A percentile compares a stretch with the other conserved stretches of the same genome.
Conservation (phyloP, 495 filamentous ascomycete species). For the Trichoderma gamsii region DNA sequence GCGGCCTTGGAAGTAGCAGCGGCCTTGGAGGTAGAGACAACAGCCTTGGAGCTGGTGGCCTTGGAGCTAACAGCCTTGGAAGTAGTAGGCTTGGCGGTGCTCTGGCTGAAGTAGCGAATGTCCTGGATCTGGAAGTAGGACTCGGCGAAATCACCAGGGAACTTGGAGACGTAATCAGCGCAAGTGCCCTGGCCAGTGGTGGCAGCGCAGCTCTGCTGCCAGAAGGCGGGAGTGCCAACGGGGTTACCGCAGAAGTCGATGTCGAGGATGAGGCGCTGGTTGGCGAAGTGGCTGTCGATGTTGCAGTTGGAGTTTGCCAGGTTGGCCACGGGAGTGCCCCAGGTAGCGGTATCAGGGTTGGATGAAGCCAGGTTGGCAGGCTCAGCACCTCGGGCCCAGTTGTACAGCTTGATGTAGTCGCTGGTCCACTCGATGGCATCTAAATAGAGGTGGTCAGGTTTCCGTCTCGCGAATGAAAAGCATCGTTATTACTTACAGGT, state of each 20-base stretch:
- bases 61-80: conserved; percentile 24
- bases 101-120: conserved; percentile 45
- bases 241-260: conserved; percentile 46
- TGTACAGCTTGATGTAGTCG: conserved; percentile 63
- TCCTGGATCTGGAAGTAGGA: conserved; percentile 51
- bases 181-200: conserved; percentile 35
- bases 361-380: conserved; percentile 42
- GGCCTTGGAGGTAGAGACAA: background rate
- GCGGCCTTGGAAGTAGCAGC: background rate
- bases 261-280: conserved; percentile 44
- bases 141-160: conserved; percentile 49
- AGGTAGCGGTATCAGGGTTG: conserved; percentile 54
- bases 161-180: conserved; percentile 50
- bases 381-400: conserved; percentile 54
- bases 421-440: conserved; percentile 68
- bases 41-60: background rate
- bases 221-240: conserved; percentile 28
- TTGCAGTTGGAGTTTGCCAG: conserved; percentile 36
- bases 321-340: conserved; percentile 60
- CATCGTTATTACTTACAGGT: conserved; percentile 33
- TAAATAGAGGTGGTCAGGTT: conserved; percentile 14
- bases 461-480: background rate
- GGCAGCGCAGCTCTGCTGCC: conserved; percentile 21
- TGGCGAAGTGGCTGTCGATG: conserved; percentile 38
- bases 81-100: conserved; percentile 35